Evolutionary conservation across 2,329 filamentous ascomycete species (phyloP), one percentile per base, ranked within the genome.

Genomic region (Myotisia sp.): DNA sequence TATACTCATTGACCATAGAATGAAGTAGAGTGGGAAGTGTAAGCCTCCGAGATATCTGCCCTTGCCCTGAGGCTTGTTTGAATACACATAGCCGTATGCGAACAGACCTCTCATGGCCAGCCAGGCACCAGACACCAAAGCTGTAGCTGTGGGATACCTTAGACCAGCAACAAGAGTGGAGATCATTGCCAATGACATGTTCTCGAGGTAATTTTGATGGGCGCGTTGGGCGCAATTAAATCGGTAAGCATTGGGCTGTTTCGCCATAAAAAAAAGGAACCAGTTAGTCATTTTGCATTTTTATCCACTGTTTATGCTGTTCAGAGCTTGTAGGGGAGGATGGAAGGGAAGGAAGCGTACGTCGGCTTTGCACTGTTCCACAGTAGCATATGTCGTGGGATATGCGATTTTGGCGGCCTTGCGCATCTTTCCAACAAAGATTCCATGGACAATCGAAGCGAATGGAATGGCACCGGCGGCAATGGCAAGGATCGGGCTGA

Each of bases 131-230:
- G 68, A 67, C 30, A 71, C 40, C 3, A 51, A 53, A 0, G 64
- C 54, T 2, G 64, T 55, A 3, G 61, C 51, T 18, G 58, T 46
- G 0, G 72, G 72, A 49, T 65, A 72, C 40, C 56, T 56, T 35
- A 75, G 44, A 2, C 71, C 72, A 0, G 65, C 60, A 35, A 74
- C 58, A 12, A 75, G 54, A 47, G 70, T 58, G 30, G 60, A 60
- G 17, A 64, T 55, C 29, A 71, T 60, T 3, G 64, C 63, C 36
- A 63, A 60, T 2, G 64, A 47, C 41, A 68, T 62, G 52, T 74
- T 71, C 56, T 77, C 73, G 44, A 68, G 54, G 54, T 66, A 73
- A 54, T 76, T 75, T 48, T 60, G 59, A 58, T 73, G 69, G 12
- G 67, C 63, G 43, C 69, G 60, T 45, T 72, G 68, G 16, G 68